Base-by-base conservation (phyloP, 1,139 yeast genomes). In the Pichia kudriavzevii region DNA sequence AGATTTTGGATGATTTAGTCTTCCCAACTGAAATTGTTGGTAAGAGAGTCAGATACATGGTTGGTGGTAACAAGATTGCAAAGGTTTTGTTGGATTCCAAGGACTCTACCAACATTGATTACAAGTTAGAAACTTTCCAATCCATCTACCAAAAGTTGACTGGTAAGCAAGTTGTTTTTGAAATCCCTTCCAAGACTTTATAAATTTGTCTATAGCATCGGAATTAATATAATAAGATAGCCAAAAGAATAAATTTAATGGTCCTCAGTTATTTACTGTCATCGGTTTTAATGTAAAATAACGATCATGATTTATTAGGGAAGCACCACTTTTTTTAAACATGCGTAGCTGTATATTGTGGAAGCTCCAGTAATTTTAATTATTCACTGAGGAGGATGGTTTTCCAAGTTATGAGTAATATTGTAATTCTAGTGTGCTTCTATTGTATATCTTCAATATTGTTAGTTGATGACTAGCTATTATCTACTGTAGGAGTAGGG, bases 1-100 rank as follows among this genome's bases (percentile, higher is more conserved):
- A 87, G 71, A 75, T 91, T 72, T 85, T 91, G 69, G 98, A 91
- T 72, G 98, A 91, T 72, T 79, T 91, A 65, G 98, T 93, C 56
- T 91, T 82, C 96, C 98, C 98, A 70, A 88, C 97, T 59, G 97
- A 91, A 76, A 91, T 91, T 61, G 78, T 83, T 59, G 98, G 98
- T 70, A 91, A 91, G 85, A 88, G 98, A 78, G 93, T 85, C 63
- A 87, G 96, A 80, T 87, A 83, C 85, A 79, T 85, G 67, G 95
- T 87, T 63, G 98, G 97, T 72, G 98, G 98, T 72, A 76, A 79
- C 84, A 91, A 87, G 77, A 81, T 91, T 72, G 95, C 91, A 73
- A 91, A 93, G 79, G 93, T 91, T 58, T 80, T 85, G 70, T 83
- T 91, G 66, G 96, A 88, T 78, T 83, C 95, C 64, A 93, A 91